Percentiles rank a stretch among this genome's conserved stretches.
phyloP scores from a whole-genome alignment of 352 stramenopile species.

The Globisporangium viniferum region DNA sequence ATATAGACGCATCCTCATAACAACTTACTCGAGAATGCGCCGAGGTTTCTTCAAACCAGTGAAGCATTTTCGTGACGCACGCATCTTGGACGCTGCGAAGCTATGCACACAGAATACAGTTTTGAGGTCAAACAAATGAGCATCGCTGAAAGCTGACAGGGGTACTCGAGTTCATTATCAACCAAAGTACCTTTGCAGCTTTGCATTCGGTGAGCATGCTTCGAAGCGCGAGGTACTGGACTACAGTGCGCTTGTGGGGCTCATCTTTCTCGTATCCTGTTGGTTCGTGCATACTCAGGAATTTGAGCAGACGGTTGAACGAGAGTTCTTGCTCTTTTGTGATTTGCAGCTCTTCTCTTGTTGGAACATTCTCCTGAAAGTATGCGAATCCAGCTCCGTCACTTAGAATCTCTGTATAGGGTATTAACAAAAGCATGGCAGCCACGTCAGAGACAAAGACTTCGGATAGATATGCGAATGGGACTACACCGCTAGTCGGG shows the following conservation, averaged over 20 bases:
- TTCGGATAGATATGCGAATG: neutral
- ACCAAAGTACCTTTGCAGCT: slow-evolving; percentile 37
- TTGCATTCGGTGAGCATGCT: slow-evolving; percentile 54
- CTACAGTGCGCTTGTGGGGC: slow-evolving; percentile 41
- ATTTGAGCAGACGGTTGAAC: slow-evolving; percentile 51
- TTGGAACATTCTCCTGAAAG: slow-evolving; percentile 25
- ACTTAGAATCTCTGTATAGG: slow-evolving; percentile 44
- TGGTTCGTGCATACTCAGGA: slow-evolving; percentile 50
- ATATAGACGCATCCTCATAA: neutral
- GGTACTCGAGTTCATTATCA: neutral
- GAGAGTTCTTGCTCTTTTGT: slow-evolving; percentile 32
- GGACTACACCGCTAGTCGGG: neutral
- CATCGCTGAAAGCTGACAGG: neutral
- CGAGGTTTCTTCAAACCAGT: slow-evolving; percentile 56
- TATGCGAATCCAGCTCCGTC: slow-evolving; percentile 31
- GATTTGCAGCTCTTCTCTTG: slow-evolving; percentile 34
- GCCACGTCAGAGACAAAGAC: neutral
- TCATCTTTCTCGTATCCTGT: slow-evolving; percentile 55
- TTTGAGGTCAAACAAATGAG: neutral
- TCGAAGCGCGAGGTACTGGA: slow-evolving; percentile 53
- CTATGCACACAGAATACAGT: slow-evolving; percentile 18
- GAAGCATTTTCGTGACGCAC: slow-evolving; percentile 47
- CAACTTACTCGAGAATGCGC: slow-evolving; percentile 20
- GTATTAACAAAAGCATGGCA: neutral
- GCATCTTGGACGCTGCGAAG: slow-evolving; percentile 38